Evolutionary conservation across 306 rosid species (phyloP).

Genomic region (Chamaecrista fasciculata): DNA sequence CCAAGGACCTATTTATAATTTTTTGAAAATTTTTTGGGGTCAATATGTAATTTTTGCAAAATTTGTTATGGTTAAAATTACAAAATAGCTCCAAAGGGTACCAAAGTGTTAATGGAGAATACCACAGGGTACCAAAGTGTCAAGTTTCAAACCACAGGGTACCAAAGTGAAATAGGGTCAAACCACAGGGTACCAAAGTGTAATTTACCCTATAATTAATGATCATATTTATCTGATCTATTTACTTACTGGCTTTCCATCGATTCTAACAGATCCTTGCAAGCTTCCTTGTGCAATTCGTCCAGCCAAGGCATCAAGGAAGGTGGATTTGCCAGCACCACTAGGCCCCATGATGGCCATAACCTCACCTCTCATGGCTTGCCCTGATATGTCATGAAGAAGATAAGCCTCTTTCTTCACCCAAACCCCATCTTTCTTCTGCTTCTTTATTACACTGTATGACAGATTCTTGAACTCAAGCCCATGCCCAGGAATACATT

Average conservation of each 20-base stretch:
- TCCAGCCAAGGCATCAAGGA: constrained; percentile 87
- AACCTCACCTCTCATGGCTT: constrained; percentile 66
- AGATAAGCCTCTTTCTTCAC: constrained; percentile 71
- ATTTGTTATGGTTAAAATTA: no score
- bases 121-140: no score
- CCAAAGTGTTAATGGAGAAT: no score
- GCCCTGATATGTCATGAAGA: constrained; percentile 84
- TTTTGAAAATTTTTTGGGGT: no score
- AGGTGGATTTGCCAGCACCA: constrained; percentile 96
- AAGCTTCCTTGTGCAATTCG: constrained; percentile 85
- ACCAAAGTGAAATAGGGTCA: no score
- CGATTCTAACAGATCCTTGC: constrained; percentile 73
- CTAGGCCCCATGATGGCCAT: constrained; percentile 97
- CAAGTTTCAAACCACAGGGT: no score
- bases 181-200: no score
- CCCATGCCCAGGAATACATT: constrained; percentile 56
- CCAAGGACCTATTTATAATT: no score
- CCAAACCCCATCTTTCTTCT: constrained; percentile 76
- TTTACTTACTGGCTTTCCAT: constrained; percentile 55
- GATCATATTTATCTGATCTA: no score
- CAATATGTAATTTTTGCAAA: no score
- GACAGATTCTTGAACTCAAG: constrained; percentile 77
- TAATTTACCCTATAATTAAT: no score
- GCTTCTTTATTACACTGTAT: constrained; percentile 65
- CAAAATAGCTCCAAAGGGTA: no score